A percentile compares a stretch with the other conserved stretches of the same genome.
Conservation (phyloP, 2,329 filamentous ascomycete species). For the Periconia sp. region DNA sequence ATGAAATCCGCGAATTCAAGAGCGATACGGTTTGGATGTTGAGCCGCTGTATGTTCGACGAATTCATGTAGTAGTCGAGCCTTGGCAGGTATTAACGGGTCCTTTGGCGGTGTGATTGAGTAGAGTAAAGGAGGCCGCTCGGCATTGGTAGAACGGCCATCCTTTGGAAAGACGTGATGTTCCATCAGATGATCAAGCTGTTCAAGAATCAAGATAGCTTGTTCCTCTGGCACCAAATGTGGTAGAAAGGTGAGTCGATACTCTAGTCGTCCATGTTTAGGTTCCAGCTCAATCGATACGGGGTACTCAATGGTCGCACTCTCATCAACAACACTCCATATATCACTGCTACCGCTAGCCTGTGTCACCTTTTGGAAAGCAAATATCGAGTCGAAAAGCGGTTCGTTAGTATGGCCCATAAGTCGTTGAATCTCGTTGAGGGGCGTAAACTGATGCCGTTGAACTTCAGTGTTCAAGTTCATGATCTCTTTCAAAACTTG, state of each 20-base stretch:
- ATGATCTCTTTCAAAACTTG: slow-evolving; percentile 69
- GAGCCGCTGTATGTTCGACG: slow-evolving; percentile 68
- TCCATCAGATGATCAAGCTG: slow-evolving; percentile 75
- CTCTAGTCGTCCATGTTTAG: slow-evolving; percentile 57
- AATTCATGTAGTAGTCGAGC: slow-evolving; percentile 76
- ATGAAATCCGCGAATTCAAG: slow-evolving; percentile 76
- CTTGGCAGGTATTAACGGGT: slow-evolving; percentile 62
- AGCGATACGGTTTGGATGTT: slow-evolving; percentile 66
- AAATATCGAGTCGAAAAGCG: slow-evolving; percentile 83
- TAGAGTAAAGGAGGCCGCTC: slow-evolving; percentile 53
- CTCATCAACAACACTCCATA: slow-evolving; percentile 70
- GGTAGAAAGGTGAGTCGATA: slow-evolving; percentile 71
- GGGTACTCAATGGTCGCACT: slow-evolving; percentile 76
- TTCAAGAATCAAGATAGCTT: slow-evolving; percentile 69
- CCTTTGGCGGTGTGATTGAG: slow-evolving; percentile 69
- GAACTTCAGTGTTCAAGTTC: slow-evolving; percentile 66
- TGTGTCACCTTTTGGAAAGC: slow-evolving; percentile 72
- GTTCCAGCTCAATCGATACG: slow-evolving; percentile 80
- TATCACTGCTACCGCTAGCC: slow-evolving; percentile 27
- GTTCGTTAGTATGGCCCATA: slow-evolving; percentile 67
- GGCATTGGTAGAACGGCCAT: slow-evolving; percentile 48
- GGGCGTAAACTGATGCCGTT: slow-evolving; percentile 74
- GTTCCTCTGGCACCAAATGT: slow-evolving; percentile 69
- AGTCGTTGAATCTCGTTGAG: slow-evolving; percentile 75
- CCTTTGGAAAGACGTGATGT: slow-evolving; percentile 61